Conservation (phyloP, 1,284 basidiomycete species). For the Sparassis latifolia region DNA sequence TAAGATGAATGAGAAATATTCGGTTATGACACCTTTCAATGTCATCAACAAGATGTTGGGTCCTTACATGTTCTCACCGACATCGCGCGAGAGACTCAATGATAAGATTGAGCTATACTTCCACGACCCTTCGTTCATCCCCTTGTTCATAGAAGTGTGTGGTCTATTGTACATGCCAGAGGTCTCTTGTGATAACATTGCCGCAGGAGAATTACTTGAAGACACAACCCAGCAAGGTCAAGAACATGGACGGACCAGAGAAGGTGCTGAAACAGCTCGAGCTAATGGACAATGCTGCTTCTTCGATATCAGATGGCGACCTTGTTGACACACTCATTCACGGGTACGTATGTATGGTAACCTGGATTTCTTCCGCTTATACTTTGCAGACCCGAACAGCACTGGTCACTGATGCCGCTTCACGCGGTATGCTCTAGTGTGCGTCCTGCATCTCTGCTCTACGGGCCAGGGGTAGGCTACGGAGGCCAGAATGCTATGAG, state of each 20-base stretch:
- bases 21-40: slow-evolving; percentile 87
- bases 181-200: neutral
- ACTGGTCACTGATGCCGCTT: slow-evolving; percentile 92
- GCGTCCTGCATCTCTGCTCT: slow-evolving; percentile 76
- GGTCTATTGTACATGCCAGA: neutral
- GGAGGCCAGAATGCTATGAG: slow-evolving; percentile 61
- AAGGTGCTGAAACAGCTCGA: slow-evolving; percentile 67
- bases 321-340: slow-evolving; percentile 94
- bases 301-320: slow-evolving; percentile 92
- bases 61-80: slow-evolving; percentile 84
- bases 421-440: slow-evolving; percentile 91
- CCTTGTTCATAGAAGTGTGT: slow-evolving; percentile 86
- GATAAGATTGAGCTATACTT: slow-evolving; percentile 98
- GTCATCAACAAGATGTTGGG: slow-evolving; percentile 82
- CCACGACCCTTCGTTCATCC: slow-evolving; percentile 91
- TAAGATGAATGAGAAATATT: slow-evolving; percentile 89
- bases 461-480: slow-evolving; percentile 66
- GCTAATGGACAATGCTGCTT: slow-evolving; percentile 83
- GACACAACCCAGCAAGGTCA: slow-evolving; percentile 62
- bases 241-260: slow-evolving; percentile 56
- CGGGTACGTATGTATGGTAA: slow-evolving; percentile 42
- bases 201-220: slow-evolving; percentile 87
- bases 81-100: slow-evolving; percentile 73
- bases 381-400: slow-evolving; percentile 74
- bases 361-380: neutral